Evolutionary conservation across 257 asterid species (phyloP).

Genomic region (Solanum piurae): DNA sequence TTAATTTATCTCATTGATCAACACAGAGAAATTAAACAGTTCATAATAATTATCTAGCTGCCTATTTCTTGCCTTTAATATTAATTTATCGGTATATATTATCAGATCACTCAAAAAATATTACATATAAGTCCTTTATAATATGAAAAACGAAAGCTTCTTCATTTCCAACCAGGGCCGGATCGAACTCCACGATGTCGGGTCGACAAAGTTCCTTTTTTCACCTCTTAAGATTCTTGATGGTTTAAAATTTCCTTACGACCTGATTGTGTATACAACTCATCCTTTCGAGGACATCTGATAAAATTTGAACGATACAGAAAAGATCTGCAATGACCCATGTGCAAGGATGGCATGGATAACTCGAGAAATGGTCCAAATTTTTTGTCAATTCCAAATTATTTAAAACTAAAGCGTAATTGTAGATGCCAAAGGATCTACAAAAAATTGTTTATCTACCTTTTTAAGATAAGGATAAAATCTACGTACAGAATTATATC

Average conservation of each 20-base stretch:
- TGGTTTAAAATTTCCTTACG: neutral
- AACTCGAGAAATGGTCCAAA: neutral
- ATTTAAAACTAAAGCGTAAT: neutral
- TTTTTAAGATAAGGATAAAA: no score
- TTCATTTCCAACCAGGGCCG: neutral
- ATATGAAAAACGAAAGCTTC: neutral
- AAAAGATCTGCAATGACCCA: neutral
- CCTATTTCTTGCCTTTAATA: neutral
- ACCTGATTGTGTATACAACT: neutral
- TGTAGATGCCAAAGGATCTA: neutral
- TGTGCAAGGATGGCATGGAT: neutral
- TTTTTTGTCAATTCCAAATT: neutral
- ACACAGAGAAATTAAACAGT: slow-evolving; percentile 11
- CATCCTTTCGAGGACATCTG: neutral
- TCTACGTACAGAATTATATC: no score
- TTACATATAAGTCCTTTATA: neutral
- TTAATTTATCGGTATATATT: neutral
- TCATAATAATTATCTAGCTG: slow-evolving; percentile 6
- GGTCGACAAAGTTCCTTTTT: neutral
- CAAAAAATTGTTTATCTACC: neutral
- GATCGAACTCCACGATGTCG: no score
- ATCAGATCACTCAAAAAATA: neutral
- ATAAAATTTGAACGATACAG: neutral
- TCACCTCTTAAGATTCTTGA: neutral
- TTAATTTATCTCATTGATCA: slow-evolving; percentile 1